These are phyloP conservation scores for Sclerotinia subarctica DNA, from an alignment of 2,329 filamentous ascomycete genomes.

Conservation along the genomic window DNA sequence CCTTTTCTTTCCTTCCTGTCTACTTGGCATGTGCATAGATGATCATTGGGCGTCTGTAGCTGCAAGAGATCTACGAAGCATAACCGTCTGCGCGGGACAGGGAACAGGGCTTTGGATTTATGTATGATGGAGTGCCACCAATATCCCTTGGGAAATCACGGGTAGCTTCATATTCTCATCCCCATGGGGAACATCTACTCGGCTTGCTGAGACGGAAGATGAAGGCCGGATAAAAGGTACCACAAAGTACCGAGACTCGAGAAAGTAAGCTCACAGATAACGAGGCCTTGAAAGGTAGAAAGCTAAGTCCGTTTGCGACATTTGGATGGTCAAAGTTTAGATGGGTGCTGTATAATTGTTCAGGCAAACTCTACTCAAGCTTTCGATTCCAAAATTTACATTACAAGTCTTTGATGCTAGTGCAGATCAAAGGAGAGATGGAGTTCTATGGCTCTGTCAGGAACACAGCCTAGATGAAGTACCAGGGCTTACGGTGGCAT, in stretches of 20 bases:
- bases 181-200: not conserved
- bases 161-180: not conserved
- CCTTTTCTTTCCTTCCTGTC: conserved; percentile 13
- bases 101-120: not conserved
- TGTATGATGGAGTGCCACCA: not conserved
- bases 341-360: not conserved
- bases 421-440: not conserved
- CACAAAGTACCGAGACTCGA: not conserved
- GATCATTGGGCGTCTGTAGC: not conserved
- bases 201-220: not conserved
- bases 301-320: not conserved
- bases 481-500: not conserved
- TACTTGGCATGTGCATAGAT: conserved; percentile 16
- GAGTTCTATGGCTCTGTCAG: not conserved
- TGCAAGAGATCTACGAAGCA: not conserved
- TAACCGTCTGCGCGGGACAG: conserved; percentile 3
- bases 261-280: not conserved
- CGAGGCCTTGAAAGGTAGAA: not conserved
- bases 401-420: not conserved
- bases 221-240: not conserved
- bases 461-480: not conserved
- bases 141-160: not conserved
- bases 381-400: not conserved
- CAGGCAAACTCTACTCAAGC: not conserved
- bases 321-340: not conserved